Percentiles rank a stretch among this genome's conserved stretches.
Evolutionary conservation across 495 filamentous ascomycete species (phyloP).

Genomic region (Aspergillus campestris): DNA sequence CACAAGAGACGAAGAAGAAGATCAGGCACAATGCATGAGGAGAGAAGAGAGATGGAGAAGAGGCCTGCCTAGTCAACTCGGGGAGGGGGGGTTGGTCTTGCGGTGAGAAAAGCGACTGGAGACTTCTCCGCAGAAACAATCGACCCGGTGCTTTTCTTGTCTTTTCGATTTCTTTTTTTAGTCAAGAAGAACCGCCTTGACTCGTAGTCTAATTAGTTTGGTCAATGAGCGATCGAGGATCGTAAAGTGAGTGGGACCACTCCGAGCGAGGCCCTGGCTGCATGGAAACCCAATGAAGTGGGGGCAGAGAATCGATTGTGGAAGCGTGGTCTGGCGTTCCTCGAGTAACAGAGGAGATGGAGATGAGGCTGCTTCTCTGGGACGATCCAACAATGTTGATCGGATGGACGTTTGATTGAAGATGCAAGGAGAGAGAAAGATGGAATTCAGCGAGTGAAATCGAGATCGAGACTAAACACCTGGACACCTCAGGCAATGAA

Average conservation of each 20-base stretch:
- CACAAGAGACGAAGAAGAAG: neutral
- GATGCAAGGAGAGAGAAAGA: neutral
- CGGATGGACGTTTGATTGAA: no score
- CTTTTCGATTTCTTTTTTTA: no score
- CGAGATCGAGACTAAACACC: no score
- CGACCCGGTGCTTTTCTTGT: no score
- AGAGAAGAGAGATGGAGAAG: neutral
- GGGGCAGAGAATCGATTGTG: neutral
- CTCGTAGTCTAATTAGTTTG: no score
- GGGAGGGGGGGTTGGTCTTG: slow-evolving; percentile 9
- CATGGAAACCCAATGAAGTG: slow-evolving; percentile 16
- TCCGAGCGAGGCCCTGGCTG: slow-evolving; percentile 6
- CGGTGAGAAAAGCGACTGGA: slow-evolving; percentile 15
- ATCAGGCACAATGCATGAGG: slow-evolving; percentile 14
- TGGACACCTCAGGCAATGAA: no score
- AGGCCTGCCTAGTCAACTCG: neutral
- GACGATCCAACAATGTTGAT: neutral
- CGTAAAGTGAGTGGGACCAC: no score
- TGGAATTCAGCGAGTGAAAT: neutral
- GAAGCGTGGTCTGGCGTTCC: neutral
- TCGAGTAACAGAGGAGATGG: neutral
- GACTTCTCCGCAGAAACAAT: slow-evolving; percentile 10
- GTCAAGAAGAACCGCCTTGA: no score
- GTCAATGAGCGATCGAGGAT: no score
- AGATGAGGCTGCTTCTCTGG: slow-evolving; percentile 1